Percentiles rank a stretch among this genome's conserved stretches.
These are phyloP conservation scores for Gentiana macrophylla DNA, from an alignment of 257 asterid genomes.

Conservation along the genomic window DNA sequence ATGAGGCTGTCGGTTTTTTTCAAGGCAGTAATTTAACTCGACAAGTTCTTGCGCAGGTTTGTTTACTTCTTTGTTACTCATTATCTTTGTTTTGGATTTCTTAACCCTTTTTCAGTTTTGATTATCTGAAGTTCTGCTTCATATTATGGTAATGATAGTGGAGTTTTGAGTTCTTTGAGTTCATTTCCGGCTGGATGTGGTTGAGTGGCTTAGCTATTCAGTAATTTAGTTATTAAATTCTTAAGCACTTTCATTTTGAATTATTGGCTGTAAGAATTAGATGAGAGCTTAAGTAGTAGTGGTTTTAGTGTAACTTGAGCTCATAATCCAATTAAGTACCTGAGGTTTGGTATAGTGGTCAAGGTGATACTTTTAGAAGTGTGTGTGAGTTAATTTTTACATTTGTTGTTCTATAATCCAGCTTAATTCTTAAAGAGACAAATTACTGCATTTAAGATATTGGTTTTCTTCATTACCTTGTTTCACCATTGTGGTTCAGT, in stretches of 20 bases:
- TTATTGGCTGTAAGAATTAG: background rate
- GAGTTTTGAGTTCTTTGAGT: background rate
- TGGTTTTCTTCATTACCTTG: too few relatives aligned
- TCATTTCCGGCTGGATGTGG: background rate
- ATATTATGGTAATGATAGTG: background rate
- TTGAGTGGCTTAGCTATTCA: background rate
- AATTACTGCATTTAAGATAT: too few relatives aligned
- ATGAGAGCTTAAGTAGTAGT: background rate
- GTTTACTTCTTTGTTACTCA: background rate
- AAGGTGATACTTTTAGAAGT: too few relatives aligned
- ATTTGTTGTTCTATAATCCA: too few relatives aligned
- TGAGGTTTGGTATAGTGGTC: too few relatives aligned
- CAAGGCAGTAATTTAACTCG: constrained; percentile 65
- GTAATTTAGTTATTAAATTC: background rate
- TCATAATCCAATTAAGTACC: too few relatives aligned
- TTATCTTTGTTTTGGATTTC: background rate
- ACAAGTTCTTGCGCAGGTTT: constrained; percentile 94
- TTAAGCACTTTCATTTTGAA: background rate
- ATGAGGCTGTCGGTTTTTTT: constrained; percentile 77
- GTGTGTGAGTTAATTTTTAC: too few relatives aligned
- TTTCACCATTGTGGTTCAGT: too few relatives aligned
- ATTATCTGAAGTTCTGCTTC: background rate
- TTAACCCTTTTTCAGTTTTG: constrained; percentile 1
- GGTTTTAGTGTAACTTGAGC: too few relatives aligned
- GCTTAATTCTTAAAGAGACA: too few relatives aligned